Evolutionary conservation across 371 early-diverging fungal species (phyloP).

Genomic region (Gilbertella persicaria): DNA sequence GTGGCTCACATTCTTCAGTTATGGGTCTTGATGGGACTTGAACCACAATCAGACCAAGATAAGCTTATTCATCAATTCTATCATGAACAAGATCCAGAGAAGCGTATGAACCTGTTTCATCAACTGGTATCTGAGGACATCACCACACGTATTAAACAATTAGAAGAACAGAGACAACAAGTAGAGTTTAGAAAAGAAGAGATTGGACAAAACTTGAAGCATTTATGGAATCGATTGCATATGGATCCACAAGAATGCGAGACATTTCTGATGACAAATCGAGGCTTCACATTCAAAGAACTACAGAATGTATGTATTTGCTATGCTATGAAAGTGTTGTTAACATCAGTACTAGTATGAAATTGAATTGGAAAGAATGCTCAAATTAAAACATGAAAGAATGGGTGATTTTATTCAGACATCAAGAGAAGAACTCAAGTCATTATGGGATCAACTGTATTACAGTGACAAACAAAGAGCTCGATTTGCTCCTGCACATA

Average conservation of each 20-base stretch:
- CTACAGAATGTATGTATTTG: conserved; percentile 26
- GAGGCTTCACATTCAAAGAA: conserved; percentile 28
- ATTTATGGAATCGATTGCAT: conserved; percentile 41
- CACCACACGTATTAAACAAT: conserved; percentile 13
- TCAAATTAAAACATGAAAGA: conserved; percentile 35
- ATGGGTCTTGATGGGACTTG: conserved; percentile 21
- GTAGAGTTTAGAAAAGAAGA: conserved; percentile 41
- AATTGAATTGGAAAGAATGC: conserved; percentile 28
- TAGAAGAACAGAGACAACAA: conserved; percentile 32
- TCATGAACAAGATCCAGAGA: conserved; percentile 9
- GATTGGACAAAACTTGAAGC: conserved; percentile 28
- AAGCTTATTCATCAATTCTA: conserved; percentile 15
- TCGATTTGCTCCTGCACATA: conserved; percentile 33
- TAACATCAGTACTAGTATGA: conserved; percentile 24
- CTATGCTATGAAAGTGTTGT: neutral
- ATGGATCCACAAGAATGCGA: conserved; percentile 27
- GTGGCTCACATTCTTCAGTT: conserved; percentile 13
- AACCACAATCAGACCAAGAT: conserved; percentile 24
- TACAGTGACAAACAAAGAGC: conserved; percentile 33
- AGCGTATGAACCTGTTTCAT: conserved; percentile 20
- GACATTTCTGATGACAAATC: conserved; percentile 23
- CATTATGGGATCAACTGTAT: conserved; percentile 45
- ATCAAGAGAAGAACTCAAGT: conserved; percentile 35
- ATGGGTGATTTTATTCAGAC: conserved; percentile 42
- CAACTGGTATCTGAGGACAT: conserved; percentile 19